Evolutionary conservation across 1,284 basidiomycete genomes (phyloP), one percentile per base, ranked within the genome.

Genomic region (Irpex rosettiformis): DNA sequence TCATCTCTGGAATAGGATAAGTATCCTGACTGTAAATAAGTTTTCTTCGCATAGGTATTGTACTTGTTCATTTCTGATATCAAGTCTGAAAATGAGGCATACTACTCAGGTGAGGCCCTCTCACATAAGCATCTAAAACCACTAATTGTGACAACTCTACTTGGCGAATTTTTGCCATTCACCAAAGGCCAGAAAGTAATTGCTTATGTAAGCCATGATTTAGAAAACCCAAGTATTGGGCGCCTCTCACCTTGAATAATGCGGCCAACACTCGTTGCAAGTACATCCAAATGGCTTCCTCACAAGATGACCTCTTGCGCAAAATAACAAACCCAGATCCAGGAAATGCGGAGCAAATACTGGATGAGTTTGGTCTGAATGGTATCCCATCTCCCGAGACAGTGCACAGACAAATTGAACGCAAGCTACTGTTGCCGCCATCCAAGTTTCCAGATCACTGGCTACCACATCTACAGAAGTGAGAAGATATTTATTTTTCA

Each of bases 381-480:
- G 71, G 72, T 10, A 67, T 84, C 22, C 88, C 88, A 21, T 78
- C 84, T 49, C 75, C 74, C 54, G 80, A 86, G 56, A 73, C 82
- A 62, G 76, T 91, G 21, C 79, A 86, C 67, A 75, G 70, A 53
- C 81, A 86, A 61, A 86, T 93, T 60, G 89, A 92, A 67, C 74
- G 82, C 58, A 82, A 80, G 60, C 74, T 92, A 18, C 76, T 93
- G n/a, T 72, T 86, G 11, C 90, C 90, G 3, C 82, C 79, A 58
- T 76, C 80, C 45, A 75, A 69, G 37, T 72, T 93, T 13, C 89
- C 88, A 2, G 72, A 78, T 10, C 85, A 90, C 61, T 90, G 88
- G 86, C 76, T 93, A 56, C 79, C 86, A 40, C 80, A 78, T 37
- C 91, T 91, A 69, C 90, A 93, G 78, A 76, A 88, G 91, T 93